Base-by-base conservation (phyloP, 2,329 filamentous ascomycete species). In the Colletotrichum sp. region DNA sequence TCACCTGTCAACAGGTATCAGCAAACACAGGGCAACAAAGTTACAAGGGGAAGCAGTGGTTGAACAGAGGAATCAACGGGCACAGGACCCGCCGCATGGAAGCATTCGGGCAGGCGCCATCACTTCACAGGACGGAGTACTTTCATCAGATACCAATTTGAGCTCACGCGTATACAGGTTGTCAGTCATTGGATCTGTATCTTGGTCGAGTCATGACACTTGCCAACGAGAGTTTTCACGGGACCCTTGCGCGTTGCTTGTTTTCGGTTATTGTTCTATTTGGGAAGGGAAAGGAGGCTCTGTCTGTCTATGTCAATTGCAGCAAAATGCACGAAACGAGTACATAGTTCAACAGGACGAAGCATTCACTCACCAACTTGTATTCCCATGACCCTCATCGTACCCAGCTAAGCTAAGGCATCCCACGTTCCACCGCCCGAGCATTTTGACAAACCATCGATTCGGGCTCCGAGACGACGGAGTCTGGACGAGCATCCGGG, bases 141-240 rank as follows among this genome's bases (percentile, higher is more conserved):
- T 61, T 70, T 73, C 61, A 74, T 71, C 63, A 58, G 63, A 72
- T 74, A 74, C 72, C 72, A 74, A 72, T 74, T 74, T 74, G 47
- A 74, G 69, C 72, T 72, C 71, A 67, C 69, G 68, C 62, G 72
- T 67, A 72, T 72, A 72, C 72, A 72, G 68, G 67, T 59, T 74
- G 72, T 74, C 68, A 67, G 47, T 66, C 57, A 43, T 71, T 73
- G 68, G 72, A 73, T 72, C 72, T 74, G 69, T 51, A 67, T 54
- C 57, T 69, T 64, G 72, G 68, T 29, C 57, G 43, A 55, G 43
- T 63, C 51, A 54, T 55, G 51, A 66, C 24, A 67, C 63, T 67
- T 72, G 57, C n/a, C 43, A 63, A 33, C 36, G 54, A 34, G 62
- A 74, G 51, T 66, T 72, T 33, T 38, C 55, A 63, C 54, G 9